phyloP scores from a whole-genome alignment of 83 land plant genomes.

The Thuja plicata region DNA sequence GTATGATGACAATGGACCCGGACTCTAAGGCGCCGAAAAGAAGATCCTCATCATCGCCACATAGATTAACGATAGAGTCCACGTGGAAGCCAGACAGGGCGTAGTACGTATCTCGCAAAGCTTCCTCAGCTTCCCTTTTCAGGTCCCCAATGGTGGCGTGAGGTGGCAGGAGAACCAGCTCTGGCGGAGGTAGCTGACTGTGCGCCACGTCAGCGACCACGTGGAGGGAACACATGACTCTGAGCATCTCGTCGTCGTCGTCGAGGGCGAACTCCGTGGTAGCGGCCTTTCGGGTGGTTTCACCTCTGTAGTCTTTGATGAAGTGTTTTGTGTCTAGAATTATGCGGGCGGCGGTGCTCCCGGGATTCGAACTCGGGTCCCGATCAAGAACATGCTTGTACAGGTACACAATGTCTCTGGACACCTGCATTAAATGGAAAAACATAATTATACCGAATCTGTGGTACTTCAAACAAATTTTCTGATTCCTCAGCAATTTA shows the following conservation, averaged over 20 bases:
- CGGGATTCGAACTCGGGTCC: slow-evolving; percentile 29
- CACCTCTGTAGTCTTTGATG: slow-evolving; percentile 66
- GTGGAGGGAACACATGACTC: slow-evolving; percentile 54
- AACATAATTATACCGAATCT: not conserved
- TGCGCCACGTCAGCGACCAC: slow-evolving; percentile 15
- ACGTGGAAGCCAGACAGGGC: slow-evolving; percentile 46
- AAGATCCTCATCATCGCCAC: slow-evolving; percentile 50
- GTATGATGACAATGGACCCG: slow-evolving; percentile 43
- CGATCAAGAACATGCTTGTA: slow-evolving; percentile 56
- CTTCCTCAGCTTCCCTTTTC: slow-evolving; percentile 46
- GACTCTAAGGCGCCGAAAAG: slow-evolving; percentile 71
- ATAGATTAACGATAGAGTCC: slow-evolving; percentile 36
- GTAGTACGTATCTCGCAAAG: slow-evolving; percentile 70
- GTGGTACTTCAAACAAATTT: too few species aligned
- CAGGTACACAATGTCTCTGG: slow-evolving; percentile 48
- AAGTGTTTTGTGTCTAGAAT: slow-evolving; percentile 80
- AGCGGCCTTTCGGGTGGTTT: slow-evolving; percentile 41
- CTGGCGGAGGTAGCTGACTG: slow-evolving; percentile 47
- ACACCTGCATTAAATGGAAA: slow-evolving; percentile 29
- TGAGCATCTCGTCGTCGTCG: slow-evolving; percentile 71
- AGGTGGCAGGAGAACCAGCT: slow-evolving; percentile 65
- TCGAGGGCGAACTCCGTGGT: slow-evolving; percentile 50
- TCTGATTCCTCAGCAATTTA: too few species aligned
- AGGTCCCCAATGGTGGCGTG: slow-evolving; percentile 77
- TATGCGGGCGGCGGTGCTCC: slow-evolving; percentile 37